Percentiles rank a stretch among this genome's conserved stretches.
Evolutionary conservation across 2,329 filamentous ascomycete species (phyloP).

Genomic region (Ceratocystis huliohia): DNA sequence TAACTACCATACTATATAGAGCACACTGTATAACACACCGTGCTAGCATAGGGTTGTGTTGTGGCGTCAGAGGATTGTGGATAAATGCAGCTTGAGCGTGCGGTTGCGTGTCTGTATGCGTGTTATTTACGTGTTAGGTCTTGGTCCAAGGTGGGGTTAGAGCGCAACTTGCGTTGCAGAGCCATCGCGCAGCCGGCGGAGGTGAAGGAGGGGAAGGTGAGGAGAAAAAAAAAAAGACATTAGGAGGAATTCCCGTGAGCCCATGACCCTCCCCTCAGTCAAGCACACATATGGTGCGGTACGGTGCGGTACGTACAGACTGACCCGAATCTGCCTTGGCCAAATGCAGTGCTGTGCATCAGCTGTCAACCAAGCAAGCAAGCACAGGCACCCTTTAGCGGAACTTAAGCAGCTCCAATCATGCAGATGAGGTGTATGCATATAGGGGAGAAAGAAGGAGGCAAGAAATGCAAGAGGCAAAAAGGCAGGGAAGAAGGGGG

Average conservation of each 20-base stretch:
- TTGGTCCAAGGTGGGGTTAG: not conserved
- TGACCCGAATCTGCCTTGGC: not conserved
- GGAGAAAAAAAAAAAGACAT: not conserved
- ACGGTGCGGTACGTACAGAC: not conserved
- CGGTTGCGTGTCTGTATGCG: not conserved
- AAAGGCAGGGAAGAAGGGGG: not conserved
- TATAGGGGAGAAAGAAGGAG: not conserved
- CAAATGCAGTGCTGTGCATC: conserved; percentile 5
- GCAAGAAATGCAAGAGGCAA: not conserved
- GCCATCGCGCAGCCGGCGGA: not conserved
- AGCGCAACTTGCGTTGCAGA: not conserved
- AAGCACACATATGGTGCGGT: not conserved
- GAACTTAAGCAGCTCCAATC: not conserved
- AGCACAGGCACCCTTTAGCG: not conserved
- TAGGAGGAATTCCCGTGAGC: too few species aligned
- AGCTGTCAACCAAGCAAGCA: conserved; percentile 5
- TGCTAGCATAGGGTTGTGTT: too few species aligned
- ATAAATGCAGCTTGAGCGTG: not conserved
- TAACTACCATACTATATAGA: too few species aligned
- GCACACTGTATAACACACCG: too few species aligned
- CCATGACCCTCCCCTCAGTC: too few species aligned
- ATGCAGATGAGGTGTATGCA: not conserved
- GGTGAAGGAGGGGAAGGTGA: not conserved
- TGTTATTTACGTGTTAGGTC: not conserved
- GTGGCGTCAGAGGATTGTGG: not conserved